Base-by-base conservation (phyloP, 805 yeast species). In the Ogataea minuta region DNA sequence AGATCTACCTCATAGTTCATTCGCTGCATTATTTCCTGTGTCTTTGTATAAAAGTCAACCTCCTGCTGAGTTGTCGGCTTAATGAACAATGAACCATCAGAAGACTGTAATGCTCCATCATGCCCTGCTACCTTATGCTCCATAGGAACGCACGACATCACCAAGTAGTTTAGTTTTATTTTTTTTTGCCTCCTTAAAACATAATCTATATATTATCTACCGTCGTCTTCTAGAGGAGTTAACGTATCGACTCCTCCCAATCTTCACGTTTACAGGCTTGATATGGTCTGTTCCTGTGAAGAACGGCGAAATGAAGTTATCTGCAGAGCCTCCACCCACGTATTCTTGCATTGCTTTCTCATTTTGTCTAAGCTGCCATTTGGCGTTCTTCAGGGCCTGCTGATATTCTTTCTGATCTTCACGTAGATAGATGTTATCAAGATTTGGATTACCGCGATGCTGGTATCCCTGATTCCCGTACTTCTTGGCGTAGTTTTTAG, bases 351-450 rank as follows among this genome's bases (percentile, higher is more conserved):
- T 67, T 41, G 84, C 70, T 60, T 90, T 90, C 55, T 90, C 97
- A 53, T 86, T 87, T 54, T 86, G 84, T 54, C 85, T 74, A 55
- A 85, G 76, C 52, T 81, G 83, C 95, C 96, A 88, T 30, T 81
- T 81, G 39, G 90, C 95, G 54, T 86, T 82, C 59, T 89, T 89
- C 44, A 91, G 59, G 2, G 96, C 95, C 60, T 84, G 81, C 49
- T 79, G 77, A 62, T 93, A 93, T 63, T 93, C 99, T 55, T 84
- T 86, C 67, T 93, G 97, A 64, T 93, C 99, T 62, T 86, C 98
- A 53, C 95, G 77, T 41, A 89, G 71, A 33, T 84, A 72, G 30
- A 73, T 72, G 45, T 72, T 76, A 40, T 74, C 76, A n/a, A 53
- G 27, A 44, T 72, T 75, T 28, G 76, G 71, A 45, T 81, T 81